Conservation (phyloP, 805 yeast genomes). For the Ogataea henricii region DNA sequence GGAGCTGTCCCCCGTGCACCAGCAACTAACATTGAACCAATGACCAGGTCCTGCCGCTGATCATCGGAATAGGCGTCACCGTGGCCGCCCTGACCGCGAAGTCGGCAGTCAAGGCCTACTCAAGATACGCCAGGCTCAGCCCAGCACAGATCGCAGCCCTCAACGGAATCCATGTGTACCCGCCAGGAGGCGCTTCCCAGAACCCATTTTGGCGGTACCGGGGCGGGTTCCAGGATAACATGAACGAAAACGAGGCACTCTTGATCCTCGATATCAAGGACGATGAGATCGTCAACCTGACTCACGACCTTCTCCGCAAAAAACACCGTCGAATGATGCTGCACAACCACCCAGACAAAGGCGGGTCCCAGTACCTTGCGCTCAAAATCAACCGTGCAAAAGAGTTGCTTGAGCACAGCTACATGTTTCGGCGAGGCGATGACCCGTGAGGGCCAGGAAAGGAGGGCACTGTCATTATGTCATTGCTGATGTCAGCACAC, state of each 20-base stretch:
- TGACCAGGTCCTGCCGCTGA: constrained; percentile 52
- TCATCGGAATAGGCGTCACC: constrained; percentile 58
- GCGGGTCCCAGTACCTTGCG: constrained; percentile 81
- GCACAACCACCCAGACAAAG: constrained; percentile 85
- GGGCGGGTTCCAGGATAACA: constrained; percentile 65
- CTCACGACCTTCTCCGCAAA: constrained; percentile 55
- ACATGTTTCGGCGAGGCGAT: constrained; percentile 35
- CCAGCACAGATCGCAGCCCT: constrained; percentile 41
- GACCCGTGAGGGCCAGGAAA: too few relatives aligned
- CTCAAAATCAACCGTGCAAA: constrained; percentile 87
- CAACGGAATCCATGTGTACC: constrained; percentile 36
- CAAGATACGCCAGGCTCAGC: constrained; percentile 34
- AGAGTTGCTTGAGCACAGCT: constrained; percentile 70
- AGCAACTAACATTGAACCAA: too few relatives aligned
- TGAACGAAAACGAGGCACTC: constrained; percentile 74
- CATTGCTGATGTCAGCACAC: too few relatives aligned
- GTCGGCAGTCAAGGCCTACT: constrained; percentile 38
- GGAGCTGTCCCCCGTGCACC: too few relatives aligned
- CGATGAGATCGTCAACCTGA: constrained; percentile 52
- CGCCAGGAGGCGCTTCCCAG: constrained; percentile 5
- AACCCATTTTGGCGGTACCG: constrained; percentile 40
- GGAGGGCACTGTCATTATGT: too few relatives aligned
- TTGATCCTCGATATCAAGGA: constrained; percentile 61
- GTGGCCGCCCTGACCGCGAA: constrained; percentile 49
- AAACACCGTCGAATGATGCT: constrained; percentile 78